A percentile compares a stretch with the other conserved stretches of the same genome.
phyloP scores from a whole-genome alignment of 768 basidiomycete species.

The Sistotremastrum suecicum region DNA sequence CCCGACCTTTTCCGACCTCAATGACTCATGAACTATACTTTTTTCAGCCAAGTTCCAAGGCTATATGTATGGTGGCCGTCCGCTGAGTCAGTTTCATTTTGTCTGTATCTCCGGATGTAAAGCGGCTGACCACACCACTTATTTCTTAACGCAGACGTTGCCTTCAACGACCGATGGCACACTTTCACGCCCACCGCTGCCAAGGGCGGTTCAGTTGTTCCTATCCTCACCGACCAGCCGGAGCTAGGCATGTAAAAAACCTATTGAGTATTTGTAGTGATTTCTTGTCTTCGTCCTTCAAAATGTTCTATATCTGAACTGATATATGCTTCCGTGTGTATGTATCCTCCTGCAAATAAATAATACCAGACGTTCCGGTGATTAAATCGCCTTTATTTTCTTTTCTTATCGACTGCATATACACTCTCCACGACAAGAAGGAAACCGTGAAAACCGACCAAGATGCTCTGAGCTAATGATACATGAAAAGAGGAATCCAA shows the following conservation, averaged over 20 bases:
- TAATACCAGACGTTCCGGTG: too few relatives aligned
- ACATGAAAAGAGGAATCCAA: too few relatives aligned
- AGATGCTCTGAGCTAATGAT: too few relatives aligned
- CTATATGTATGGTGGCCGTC: constrained; percentile 90
- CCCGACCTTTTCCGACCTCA: neutral
- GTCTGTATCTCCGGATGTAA: neutral
- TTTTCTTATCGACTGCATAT: too few relatives aligned
- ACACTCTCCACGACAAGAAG: too few relatives aligned
- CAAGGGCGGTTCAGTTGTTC: constrained; percentile 64
- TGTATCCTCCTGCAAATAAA: too few relatives aligned
- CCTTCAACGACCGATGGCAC: constrained; percentile 94
- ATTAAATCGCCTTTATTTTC: too few relatives aligned
- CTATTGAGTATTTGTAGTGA: neutral
- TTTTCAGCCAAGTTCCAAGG: constrained; percentile 77
- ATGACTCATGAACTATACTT: constrained; percentile 1
- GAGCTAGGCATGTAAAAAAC: too few relatives aligned
- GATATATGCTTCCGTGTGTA: too few relatives aligned
- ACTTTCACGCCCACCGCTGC: constrained; percentile 82
- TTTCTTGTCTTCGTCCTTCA: neutral
- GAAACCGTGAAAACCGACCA: too few relatives aligned
- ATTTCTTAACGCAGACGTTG: constrained; percentile 46
- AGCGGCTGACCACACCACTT: constrained; percentile 2
- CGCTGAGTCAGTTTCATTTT: constrained; percentile 42
- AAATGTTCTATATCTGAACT: neutral
- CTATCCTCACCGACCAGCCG: constrained; percentile 42